Evolutionary conservation across 495 filamentous ascomycete genomes (phyloP).

Genomic region (Penicilliopsis zonata): DNA sequence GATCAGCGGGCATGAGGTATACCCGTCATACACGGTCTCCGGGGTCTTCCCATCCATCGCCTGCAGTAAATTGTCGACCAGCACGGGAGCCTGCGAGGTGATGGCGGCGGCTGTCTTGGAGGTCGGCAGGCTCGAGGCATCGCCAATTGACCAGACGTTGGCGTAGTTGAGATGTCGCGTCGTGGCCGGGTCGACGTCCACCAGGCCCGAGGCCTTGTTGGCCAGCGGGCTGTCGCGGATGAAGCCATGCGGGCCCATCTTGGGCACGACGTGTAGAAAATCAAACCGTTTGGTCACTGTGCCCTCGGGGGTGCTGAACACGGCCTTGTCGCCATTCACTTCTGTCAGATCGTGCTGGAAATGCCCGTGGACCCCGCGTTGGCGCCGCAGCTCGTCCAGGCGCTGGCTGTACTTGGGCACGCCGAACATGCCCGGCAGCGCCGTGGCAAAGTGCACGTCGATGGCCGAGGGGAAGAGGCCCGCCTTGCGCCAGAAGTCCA

Average conservation of each 20-base stretch:
- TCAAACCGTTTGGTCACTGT: constrained; percentile 43
- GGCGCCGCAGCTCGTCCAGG: constrained; percentile 48
- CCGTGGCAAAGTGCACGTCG: constrained; percentile 51
- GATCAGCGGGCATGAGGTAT: constrained; percentile 56
- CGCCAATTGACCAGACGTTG: constrained; percentile 58
- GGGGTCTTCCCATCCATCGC: constrained; percentile 43
- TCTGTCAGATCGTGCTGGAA: constrained; percentile 56
- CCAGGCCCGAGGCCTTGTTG: constrained; percentile 48
- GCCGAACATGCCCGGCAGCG: constrained; percentile 51
- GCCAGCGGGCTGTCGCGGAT: constrained; percentile 45
- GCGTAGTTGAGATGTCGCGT: constrained; percentile 46
- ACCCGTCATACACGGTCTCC: constrained; percentile 47
- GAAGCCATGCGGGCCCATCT: constrained; percentile 49
- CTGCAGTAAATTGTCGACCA: constrained; percentile 43
- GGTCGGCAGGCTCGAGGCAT: constrained; percentile 53
- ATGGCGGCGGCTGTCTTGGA: constrained; percentile 60
- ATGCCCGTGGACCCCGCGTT: constrained; percentile 51
- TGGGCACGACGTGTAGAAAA: constrained; percentile 47
- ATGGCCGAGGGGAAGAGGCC: constrained; percentile 47
- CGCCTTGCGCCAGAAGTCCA: constrained; percentile 50
- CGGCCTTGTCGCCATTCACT: constrained; percentile 45
- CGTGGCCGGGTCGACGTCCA: constrained; percentile 51
- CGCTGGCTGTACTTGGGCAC: constrained; percentile 55
- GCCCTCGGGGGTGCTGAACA: constrained; percentile 35
- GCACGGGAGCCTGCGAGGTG: constrained; percentile 47